Evolutionary conservation across 306 rosid genomes (phyloP).

Genomic region (Quillaja saponaria): DNA sequence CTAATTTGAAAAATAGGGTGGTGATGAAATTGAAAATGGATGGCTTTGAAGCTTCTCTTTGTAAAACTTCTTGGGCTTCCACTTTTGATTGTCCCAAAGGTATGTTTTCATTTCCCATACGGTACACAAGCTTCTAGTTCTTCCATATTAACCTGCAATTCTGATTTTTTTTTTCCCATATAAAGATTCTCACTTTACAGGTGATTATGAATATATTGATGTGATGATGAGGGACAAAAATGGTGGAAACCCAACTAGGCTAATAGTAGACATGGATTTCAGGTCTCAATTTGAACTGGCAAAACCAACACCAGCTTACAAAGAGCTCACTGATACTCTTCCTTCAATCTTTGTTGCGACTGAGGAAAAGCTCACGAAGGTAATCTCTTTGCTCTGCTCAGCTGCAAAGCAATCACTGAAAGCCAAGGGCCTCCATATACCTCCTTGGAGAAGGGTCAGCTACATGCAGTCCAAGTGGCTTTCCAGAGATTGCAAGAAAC

Average conservation of each 20-base stretch:
- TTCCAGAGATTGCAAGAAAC: slow-evolving; percentile 38
- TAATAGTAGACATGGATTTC: slow-evolving; percentile 55
- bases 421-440: slow-evolving; percentile 47
- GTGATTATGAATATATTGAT: slow-evolving; percentile 52
- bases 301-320: slow-evolving; percentile 41
- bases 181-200: slow-evolving; percentile 27
- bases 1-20: slow-evolving; percentile 32
- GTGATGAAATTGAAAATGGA: slow-evolving; percentile 40
- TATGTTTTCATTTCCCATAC: too few species aligned
- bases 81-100: slow-evolving; percentile 25
- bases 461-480: slow-evolving; percentile 61
- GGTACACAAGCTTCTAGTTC: too few species aligned
- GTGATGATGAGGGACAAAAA: slow-evolving; percentile 29
- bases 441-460: slow-evolving; percentile 56
- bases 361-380: slow-evolving; percentile 38
- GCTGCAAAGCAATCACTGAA: slow-evolving; percentile 50
- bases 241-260: slow-evolving; percentile 29
- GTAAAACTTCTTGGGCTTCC: slow-evolving; percentile 46
- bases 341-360: slow-evolving; percentile 53
- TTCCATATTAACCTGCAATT: neutral
- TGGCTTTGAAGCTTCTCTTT: slow-evolving; percentile 48
- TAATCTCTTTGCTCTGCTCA: slow-evolving; percentile 44
- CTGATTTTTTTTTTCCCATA: neutral
- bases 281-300: slow-evolving; percentile 57
- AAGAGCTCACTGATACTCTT: slow-evolving; percentile 34